Conservation (phyloP, 2,329 filamentous ascomycete genomes). For the Cryphonectria japonica region DNA sequence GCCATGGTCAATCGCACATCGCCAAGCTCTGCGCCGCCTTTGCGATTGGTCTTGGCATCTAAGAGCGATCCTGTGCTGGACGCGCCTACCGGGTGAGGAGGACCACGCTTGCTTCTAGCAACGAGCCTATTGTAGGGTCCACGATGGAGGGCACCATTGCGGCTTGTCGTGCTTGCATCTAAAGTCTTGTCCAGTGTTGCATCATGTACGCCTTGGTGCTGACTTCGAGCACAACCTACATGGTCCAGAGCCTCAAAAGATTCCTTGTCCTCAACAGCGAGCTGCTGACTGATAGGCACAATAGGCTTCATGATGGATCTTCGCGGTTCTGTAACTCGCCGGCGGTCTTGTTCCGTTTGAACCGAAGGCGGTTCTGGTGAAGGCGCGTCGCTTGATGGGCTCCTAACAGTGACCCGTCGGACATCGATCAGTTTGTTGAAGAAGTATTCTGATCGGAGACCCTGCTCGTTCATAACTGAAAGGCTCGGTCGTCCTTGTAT, state of each 20-base stretch:
- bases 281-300: neutral
- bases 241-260: neutral
- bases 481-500: neutral
- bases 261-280: neutral
- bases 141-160: slow-evolving; percentile 11
- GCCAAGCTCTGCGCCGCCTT: neutral
- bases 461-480: neutral
- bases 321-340: slow-evolving; percentile 17
- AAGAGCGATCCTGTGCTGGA: neutral
- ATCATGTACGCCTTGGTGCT: neutral
- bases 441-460: neutral
- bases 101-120: slow-evolving; percentile 1
- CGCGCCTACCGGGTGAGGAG: neutral
- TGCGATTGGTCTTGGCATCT: neutral
- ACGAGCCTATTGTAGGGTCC: slow-evolving; percentile 26
- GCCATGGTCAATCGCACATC: neutral
- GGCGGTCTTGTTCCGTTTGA: slow-evolving; percentile 19
- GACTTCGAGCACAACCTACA: neutral
- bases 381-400: slow-evolving; percentile 11
- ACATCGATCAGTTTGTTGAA: slow-evolving; percentile 6
- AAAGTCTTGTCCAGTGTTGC: neutral
- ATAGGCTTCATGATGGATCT: slow-evolving; percentile 24
- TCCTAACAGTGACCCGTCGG: slow-evolving; percentile 24
- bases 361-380: slow-evolving; percentile 25
- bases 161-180: neutral